These are phyloP conservation scores for Cnidoscolus chayamansa DNA, from an alignment of 441 rosid genomes.

Conservation along the genomic window DNA sequence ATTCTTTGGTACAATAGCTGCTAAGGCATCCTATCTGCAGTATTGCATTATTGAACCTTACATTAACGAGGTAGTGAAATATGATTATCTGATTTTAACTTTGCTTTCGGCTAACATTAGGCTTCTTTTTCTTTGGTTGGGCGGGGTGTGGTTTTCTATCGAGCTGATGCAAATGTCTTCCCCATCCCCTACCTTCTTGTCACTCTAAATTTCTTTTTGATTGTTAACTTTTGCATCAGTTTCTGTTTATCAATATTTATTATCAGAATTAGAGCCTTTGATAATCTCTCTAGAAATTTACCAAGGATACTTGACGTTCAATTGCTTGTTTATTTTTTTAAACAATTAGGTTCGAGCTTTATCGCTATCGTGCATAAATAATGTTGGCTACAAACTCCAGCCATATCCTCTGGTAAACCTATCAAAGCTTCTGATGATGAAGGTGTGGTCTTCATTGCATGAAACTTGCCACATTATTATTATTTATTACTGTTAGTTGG, in stretches of 20 bases:
- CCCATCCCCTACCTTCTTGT: neutral
- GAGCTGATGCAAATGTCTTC: neutral
- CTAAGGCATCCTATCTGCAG: constrained; percentile 76
- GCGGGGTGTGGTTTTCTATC: neutral
- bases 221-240: neutral
- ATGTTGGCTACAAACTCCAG: constrained; percentile 81
- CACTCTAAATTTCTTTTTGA: neutral
- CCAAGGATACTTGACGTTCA: neutral
- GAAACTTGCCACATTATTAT: constrained; percentile 2
- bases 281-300: neutral
- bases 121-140: neutral
- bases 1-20: constrained; percentile 50
- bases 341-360: constrained; percentile 51
- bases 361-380: constrained; percentile 61
- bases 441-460: constrained; percentile 35
- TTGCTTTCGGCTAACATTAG: neutral
- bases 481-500: neutral
- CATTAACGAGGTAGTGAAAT: constrained; percentile 52
- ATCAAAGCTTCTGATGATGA: constrained; percentile 67
- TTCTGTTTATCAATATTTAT: neutral
- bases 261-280: neutral
- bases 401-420: constrained; percentile 65
- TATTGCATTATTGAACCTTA: constrained; percentile 64
- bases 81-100: neutral
- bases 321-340: neutral